phyloP scores from a whole-genome alignment of 306 rosid genomes.

The Trifolium fragiferum region DNA sequence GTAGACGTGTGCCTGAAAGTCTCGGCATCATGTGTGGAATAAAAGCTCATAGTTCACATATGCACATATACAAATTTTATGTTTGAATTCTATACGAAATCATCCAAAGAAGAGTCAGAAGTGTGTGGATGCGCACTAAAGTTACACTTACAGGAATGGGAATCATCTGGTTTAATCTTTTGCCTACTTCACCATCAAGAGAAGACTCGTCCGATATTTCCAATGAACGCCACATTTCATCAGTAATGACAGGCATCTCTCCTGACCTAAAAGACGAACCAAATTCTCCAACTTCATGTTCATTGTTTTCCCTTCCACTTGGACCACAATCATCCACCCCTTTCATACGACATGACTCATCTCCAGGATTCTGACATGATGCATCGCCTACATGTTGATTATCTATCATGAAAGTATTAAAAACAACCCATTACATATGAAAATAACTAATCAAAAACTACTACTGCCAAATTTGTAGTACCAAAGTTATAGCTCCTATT shows the following conservation, averaged over 20 bases:
- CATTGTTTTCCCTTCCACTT: slow-evolving; percentile 44
- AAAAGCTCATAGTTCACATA: slow-evolving; percentile 3
- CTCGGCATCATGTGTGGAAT: background rate
- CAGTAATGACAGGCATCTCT: slow-evolving; percentile 48
- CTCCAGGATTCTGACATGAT: slow-evolving; percentile 44
- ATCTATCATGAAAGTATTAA: slow-evolving; percentile 29
- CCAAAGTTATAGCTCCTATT: slow-evolving; percentile 53
- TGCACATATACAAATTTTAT: slow-evolving; percentile 4
- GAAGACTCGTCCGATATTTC: slow-evolving; percentile 79
- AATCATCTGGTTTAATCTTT: slow-evolving; percentile 82
- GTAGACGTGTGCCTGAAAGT: background rate
- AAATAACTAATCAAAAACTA: slow-evolving; percentile 33
- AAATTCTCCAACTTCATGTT: slow-evolving; percentile 46
- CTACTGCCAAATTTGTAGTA: slow-evolving; percentile 30
- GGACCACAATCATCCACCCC: slow-evolving; percentile 44
- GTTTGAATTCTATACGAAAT: slow-evolving; percentile 1
- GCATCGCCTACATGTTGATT: slow-evolving; percentile 55
- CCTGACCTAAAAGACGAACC: slow-evolving; percentile 50
- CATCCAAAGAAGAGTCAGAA: slow-evolving; percentile 24
- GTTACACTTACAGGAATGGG: slow-evolving; percentile 82
- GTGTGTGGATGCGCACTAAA: slow-evolving; percentile 8
- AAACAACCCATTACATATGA: slow-evolving; percentile 19
- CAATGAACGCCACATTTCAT: slow-evolving; percentile 51
- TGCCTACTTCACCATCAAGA: slow-evolving; percentile 94
- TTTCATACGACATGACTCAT: slow-evolving; percentile 43